Evolutionary conservation across 2,329 filamentous ascomycete species (phyloP).

Genomic region (Trichoderma sp.): DNA sequence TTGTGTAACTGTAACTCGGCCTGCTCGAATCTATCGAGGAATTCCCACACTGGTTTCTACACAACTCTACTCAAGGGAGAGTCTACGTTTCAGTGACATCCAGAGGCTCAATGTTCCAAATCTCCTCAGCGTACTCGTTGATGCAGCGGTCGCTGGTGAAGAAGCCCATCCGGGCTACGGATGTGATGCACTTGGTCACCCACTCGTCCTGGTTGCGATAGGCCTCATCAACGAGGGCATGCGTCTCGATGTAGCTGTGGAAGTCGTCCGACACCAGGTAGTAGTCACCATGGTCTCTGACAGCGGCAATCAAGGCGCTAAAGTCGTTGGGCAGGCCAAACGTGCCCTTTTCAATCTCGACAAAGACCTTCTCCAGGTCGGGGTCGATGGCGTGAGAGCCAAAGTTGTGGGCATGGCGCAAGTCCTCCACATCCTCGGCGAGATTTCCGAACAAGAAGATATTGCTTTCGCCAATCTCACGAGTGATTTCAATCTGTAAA

Average conservation of each 20-base stretch:
- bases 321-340: slow-evolving; percentile 83
- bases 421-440: slow-evolving; percentile 92
- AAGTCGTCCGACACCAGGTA: slow-evolving; percentile 98
- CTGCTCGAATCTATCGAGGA: neutral
- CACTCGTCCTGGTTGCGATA: slow-evolving; percentile 92
- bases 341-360: slow-evolving; percentile 71
- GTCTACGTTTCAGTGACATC: slow-evolving; percentile 39
- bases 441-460: slow-evolving; percentile 98
- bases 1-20: neutral
- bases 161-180: slow-evolving; percentile 93
- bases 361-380: slow-evolving; percentile 76
- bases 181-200: slow-evolving; percentile 84
- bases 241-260: slow-evolving; percentile 88
- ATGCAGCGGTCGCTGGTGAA: slow-evolving; percentile 95
- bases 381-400: slow-evolving; percentile 74
- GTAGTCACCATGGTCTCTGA: slow-evolving; percentile 92
- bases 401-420: slow-evolving; percentile 87
- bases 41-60: neutral
- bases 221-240: slow-evolving; percentile 83
- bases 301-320: slow-evolving; percentile 75
- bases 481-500: slow-evolving; percentile 83
- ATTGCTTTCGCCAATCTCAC: slow-evolving; percentile 93
- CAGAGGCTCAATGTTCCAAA: slow-evolving; percentile 94
- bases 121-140: slow-evolving; percentile 92
- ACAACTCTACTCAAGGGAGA: neutral